Evolutionary conservation across 768 basidiomycete genomes (phyloP), one percentile per base, ranked within the genome.

Genomic region (Kwoniella sp.): DNA sequence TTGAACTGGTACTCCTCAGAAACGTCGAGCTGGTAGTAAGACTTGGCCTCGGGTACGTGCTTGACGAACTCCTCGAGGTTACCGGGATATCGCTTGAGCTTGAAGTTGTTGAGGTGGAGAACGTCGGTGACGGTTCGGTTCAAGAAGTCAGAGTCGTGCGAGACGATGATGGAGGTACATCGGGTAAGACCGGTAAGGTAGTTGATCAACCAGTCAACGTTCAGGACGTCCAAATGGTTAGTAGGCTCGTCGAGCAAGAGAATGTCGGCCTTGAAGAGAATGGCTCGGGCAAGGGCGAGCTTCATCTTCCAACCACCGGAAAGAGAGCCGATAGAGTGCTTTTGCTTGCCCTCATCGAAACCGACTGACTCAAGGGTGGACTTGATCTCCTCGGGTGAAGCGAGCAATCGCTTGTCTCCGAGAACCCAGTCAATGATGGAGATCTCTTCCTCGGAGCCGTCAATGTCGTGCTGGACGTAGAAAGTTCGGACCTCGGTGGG

Each of bases 271-370:
- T 90, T 91, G 90, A 97, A 97, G 49, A 97, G 85, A 88, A 97
- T 95, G 54, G 94, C 94, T 67, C 94, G 87, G 63, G 94, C 94
- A 65, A 97, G 87, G 44, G 94, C 94, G 68, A 97, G 88, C 86
- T 96, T 97, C 94, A 97, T 97, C 86, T 97, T 97, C 94, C 94
- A 96, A 84, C 94, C 94, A 86, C 94, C 94, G 48, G 94, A 97
- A 44, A 97, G 84, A 63, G 87, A 87, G 68, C 93, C 91, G 69
- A 96, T 96, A 44, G 91, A 82, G 67, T 90, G 85, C 68, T 82
- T 83, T 83, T 96, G 94, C 69, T 93, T 88, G 74, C 88, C 90
- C 65, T 88, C 90, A 68, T 82, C 86, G 86, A 97, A 97, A 67
- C 94, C 94, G 77, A 96, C 94, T 55, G 91, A 89, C 22, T 88